These are phyloP conservation scores for Ceratocystis smalleyi DNA, from an alignment of 2,329 filamentous ascomycete species.

Conservation along the genomic window DNA sequence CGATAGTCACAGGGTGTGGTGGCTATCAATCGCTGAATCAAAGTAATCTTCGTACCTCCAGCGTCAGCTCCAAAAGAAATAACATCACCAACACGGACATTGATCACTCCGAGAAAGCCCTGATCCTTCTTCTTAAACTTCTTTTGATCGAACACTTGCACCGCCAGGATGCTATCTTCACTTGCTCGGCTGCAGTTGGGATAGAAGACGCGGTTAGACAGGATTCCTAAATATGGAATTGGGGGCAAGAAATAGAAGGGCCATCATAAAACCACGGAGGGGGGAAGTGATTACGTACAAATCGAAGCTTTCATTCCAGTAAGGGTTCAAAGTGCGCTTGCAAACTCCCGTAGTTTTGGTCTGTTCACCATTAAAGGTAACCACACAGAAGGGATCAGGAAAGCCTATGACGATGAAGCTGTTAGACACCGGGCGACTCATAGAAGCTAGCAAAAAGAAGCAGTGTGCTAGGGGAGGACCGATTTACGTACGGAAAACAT, in stretches of 20 bases:
- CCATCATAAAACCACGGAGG: slow-evolving; percentile 22
- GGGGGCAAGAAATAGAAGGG: slow-evolving; percentile 6
- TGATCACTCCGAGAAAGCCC: slow-evolving; percentile 93
- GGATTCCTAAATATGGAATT: neutral
- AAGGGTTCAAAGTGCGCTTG: slow-evolving; percentile 96
- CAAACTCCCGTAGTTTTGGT: slow-evolving; percentile 95
- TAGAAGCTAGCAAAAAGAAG: too few relatives aligned
- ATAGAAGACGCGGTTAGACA: neutral
- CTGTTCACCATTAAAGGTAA: slow-evolving; percentile 93
- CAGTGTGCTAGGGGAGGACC: too few relatives aligned
- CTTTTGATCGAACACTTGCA: slow-evolving; percentile 98
- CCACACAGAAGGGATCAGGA: slow-evolving; percentile 93
- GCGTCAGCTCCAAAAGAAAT: slow-evolving; percentile 80
- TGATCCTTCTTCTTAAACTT: slow-evolving; percentile 99
- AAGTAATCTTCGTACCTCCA: slow-evolving; percentile 50
- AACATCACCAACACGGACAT: slow-evolving; percentile 85
- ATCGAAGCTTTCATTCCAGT: slow-evolving; percentile 99
- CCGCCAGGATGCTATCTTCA: slow-evolving; percentile 90
- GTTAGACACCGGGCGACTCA: too few relatives aligned
- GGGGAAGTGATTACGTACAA: slow-evolving; percentile 43
- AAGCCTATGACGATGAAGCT: slow-evolving; percentile 48
- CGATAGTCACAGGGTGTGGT: too few relatives aligned
- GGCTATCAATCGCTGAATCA: too few relatives aligned
- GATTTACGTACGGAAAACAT: slow-evolving; percentile 78
- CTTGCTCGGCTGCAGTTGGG: slow-evolving; percentile 55